Base-by-base conservation (phyloP, 805 yeast genomes). In the Candida corydali region DNA sequence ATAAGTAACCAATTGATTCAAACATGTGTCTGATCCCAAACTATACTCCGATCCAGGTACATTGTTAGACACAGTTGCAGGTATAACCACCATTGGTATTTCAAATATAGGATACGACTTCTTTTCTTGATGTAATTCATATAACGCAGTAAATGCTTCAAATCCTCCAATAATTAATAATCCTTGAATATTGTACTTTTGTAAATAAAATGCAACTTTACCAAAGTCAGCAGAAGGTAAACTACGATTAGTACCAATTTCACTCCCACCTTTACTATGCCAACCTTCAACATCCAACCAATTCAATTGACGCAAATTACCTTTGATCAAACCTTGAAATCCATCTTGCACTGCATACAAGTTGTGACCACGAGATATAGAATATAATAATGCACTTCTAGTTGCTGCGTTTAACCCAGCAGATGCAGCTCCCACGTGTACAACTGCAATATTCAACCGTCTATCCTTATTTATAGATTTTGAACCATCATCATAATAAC, bases 21-120 rank as follows among this genome's bases (percentile, higher is more conserved):
- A 63, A 59, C 89, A 81, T 4, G 91, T 82, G 52, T 83, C 89
- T 29, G 82, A 64, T 35, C 91, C 91, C 37, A 82, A 57, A 0
- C 88, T 81, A 57, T 81, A 82, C 59, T 83, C 88, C 3, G 88
- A 78, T 42, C 89, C 91, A 29, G 91, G 91, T 39, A 82, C 89
- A 50, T 82, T 82, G 52, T 82, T 82, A 15, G 89, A 82, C 36
- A 84, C 75, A 10, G 91, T 84, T 24, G 91, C 86, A 14, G 93
- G 93, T 32, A 84, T 73, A 41, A 79, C 75, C 38, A 81, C 79
- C 80, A 81, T 77, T 47, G 94, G 94, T 39, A 84, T 82, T 47
- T 79, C 70, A 64, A 84, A 83, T 6, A 80, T 75, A 15, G 89
- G 86, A 55, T 78, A 84, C 49, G 69, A 70, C 14, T 59, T 49